These are phyloP conservation scores for Macadamia tetraphylla DNA, from an alignment of 164 flowering plant genomes.

Conservation along the genomic window DNA sequence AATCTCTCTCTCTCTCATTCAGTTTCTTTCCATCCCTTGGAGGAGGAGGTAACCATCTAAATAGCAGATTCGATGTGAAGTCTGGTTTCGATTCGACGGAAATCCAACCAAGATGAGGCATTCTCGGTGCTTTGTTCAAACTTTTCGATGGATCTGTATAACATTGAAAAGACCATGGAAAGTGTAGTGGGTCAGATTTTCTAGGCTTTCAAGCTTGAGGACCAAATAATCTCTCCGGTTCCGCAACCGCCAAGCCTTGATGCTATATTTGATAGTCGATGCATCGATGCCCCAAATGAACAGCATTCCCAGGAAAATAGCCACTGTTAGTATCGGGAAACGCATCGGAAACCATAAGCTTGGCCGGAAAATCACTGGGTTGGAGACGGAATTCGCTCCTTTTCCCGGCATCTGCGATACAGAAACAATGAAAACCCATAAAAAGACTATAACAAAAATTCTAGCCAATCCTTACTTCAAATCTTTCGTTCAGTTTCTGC, in stretches of 20 bases:
- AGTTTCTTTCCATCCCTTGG: too few species aligned
- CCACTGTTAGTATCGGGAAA: constrained; percentile 32
- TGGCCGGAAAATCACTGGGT: constrained; percentile 23
- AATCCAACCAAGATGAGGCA: constrained; percentile 32
- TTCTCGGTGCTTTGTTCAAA: neutral
- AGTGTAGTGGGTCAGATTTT: neutral
- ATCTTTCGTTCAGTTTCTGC: too few species aligned
- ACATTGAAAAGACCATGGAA: neutral
- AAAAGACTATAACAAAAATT: neutral
- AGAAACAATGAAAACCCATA: neutral
- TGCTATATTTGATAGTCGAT: constrained; percentile 25
- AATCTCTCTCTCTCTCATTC: too few species aligned
- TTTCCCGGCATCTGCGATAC: constrained; percentile 53
- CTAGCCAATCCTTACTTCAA: too few species aligned
- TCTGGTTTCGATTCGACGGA: constrained; percentile 51
- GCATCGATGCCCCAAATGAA: constrained; percentile 62
- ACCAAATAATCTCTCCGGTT: constrained; percentile 23
- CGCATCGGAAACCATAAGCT: constrained; percentile 40
- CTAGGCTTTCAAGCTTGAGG: constrained; percentile 9
- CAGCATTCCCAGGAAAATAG: constrained; percentile 46
- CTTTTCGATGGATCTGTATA: neutral
- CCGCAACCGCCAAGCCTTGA: constrained; percentile 29
- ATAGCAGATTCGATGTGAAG: constrained; percentile 46
- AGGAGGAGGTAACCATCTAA: constrained; percentile 48
- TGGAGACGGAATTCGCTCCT: constrained; percentile 17